Base-by-base conservation (phyloP, 441 rosid species). In the Monsonia emarginata region DNA sequence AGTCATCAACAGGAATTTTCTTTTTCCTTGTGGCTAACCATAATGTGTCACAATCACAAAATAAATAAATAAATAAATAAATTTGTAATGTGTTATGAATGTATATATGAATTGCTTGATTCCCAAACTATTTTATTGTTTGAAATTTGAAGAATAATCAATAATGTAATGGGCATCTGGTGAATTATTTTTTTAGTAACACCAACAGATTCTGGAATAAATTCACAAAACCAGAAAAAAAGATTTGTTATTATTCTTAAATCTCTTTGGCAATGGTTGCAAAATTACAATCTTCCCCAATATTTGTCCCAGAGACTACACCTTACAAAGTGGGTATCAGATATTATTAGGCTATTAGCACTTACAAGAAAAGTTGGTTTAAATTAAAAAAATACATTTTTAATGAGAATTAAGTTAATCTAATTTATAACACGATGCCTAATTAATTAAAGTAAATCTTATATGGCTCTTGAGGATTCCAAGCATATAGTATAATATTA, bases 161-260 rank as follows among this genome's bases (percentile, higher is more conserved):
- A n/a, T n/a, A n/a, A n/a, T n/a, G 64, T 21, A 40, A 28, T 48
- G 63, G 72, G 81, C 80, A 78, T 79, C 72, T 67, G 5, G 59
- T 48, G 61, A 72, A 59, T 40, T 66, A 59, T 72, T 70, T 70
- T 68, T 79, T 63, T 14, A 7, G 38, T 24, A 32, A 59, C 70
- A 56, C 27, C n/a, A 32, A 14, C 26, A 38, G 74, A 69, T 75
- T 32, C 44, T 63, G 65, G 87, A 65, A 84, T 69, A 73, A 73
- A 74, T 73, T 80, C 81, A 76, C 31, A 31, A 48, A 18, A 44
- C 54, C 30, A 67, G 8, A 32, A 32, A 32, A 4, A 30, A 32
- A 32, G 62, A 73, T 64, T 62, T 66, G 24, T 40, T 60, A 75
- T 75, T 80, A 71, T 78, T 79, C 76, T 65, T 40, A 8, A 4